Conservation (phyloP, 495 filamentous ascomycete species). For the Neurospora sp. region DNA sequence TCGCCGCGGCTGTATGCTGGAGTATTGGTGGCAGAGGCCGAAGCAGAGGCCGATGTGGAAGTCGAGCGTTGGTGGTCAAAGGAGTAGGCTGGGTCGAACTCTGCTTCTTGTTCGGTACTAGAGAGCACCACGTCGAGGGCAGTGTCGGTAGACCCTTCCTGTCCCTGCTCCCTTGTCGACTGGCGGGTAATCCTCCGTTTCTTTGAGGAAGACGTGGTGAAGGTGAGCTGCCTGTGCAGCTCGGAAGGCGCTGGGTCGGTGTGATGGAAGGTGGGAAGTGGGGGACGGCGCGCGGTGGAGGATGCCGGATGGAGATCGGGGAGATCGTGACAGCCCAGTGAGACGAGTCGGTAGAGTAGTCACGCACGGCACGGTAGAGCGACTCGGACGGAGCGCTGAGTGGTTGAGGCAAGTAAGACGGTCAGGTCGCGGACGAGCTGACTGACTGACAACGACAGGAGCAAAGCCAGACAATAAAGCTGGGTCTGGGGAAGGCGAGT, state of each 20-base stretch:
- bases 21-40: constrained; percentile 27
- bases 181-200: constrained; percentile 72
- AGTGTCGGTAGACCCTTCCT: constrained; percentile 18
- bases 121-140: constrained; percentile 37
- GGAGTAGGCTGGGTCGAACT: constrained; percentile 4
- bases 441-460: background rate
- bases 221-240: constrained; percentile 60
- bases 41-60: constrained; percentile 25
- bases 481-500: background rate
- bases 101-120: constrained; percentile 34
- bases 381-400: background rate
- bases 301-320: constrained; percentile 1
- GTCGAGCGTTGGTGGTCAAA: constrained; percentile 18
- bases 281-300: constrained; percentile 6
- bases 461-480: background rate
- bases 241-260: constrained; percentile 22
- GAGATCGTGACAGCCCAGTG: background rate
- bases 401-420: background rate
- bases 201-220: constrained; percentile 86
- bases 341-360: background rate
- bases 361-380: background rate
- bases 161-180: constrained; percentile 25
- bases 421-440: background rate
- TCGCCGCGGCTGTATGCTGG: constrained; percentile 55
- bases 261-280: constrained; percentile 5